Evolutionary conservation across 345 rosid species (phyloP), one percentile per base, ranked within the genome.

Genomic region (Theobroma cacao): DNA sequence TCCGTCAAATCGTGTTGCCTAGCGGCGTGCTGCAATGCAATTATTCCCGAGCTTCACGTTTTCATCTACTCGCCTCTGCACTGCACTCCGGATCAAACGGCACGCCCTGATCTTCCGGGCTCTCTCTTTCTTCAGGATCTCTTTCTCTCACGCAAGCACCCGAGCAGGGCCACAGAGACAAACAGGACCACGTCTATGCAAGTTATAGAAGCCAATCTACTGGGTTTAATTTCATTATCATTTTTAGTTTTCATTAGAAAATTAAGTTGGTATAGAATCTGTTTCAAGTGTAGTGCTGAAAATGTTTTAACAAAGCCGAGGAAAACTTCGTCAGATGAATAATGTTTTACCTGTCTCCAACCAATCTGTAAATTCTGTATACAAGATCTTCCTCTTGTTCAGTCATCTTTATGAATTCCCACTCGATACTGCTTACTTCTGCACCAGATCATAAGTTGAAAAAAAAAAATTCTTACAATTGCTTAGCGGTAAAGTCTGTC

Each of bases 321-420:
- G 7, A 63, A n/a, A n/a, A 34, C 7, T n/a, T 66, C 2, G 41
- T 26, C 11, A 48, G 28, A 12, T n/a, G 17, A 48, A 72, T 31
- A 52, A 4, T 8, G 65, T 7, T n/a, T 36, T 52, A 87, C 92
- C 92, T 86, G 82, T 85, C 87, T 66, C 92, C 92, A 8, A 89
- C 85, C 36, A 89, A 87, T 75, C 82, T 83, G 76, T 84, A 79
- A 87, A 87, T 89, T 72, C 90, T 77, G 83, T 61, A 77, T 18
- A 87, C 85, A 74, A 89, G 86, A 75, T 89, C 92, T 61, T 89
- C 88, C 80, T 89, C 89, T 81, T 89, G 90, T 61, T 84, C 80
- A 0, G 86, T 84, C 90, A 89, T 79, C 36, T 75, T 61, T 67
- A 82, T 82, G 47, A 58, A 78, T 71, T 84, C 87, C 90, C 92